Base-by-base conservation (phyloP, 2,329 filamentous ascomycete genomes). In the Aspergillus piperis region DNA sequence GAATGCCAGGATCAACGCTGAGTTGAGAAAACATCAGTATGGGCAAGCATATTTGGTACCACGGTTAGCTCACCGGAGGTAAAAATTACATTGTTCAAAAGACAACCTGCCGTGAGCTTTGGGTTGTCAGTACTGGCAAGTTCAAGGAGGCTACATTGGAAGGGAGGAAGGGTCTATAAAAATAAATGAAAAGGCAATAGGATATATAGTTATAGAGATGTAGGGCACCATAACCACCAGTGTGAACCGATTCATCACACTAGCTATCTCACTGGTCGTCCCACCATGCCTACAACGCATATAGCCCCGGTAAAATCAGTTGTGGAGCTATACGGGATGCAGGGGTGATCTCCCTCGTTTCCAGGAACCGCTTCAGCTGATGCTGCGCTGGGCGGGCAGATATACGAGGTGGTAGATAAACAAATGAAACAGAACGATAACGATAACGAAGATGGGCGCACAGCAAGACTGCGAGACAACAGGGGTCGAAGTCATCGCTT, bases 361-460 rank as follows among this genome's bases (percentile, higher is more conserved):
- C 81, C 88, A 91, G 89, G 89, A 91, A 91, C 88, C 89, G 88
- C 77, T 84, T 88, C 88, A 90, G 88, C 82, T 86, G 47, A 88
- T 84, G 79, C 62, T 71, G 64, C 68, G 84, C 88, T 90, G 88
- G 86, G 84, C 89, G 89, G 88, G 89, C 89, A 91, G 89, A 90
- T 90, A 78, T 83, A 80, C 80, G 86, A 88, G 86, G 86, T 86
- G 75, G 62, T 57, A 61, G 66, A 62, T 59, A 65, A 64, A 50
- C 56, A 59, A 60, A 64, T 58, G 61, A 54, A 54, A 56, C 23
- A 42, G 42, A 44, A 17, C 44, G 21, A 41, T 17, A 17, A 11
- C 39, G 41, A 51, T 30, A 32, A n/a, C 30, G 6, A 11, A 44
- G 8, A 5, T 36, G 5, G 32, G 32, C 32, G 32, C 32, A 36